A percentile compares a stretch with the other conserved stretches of the same genome.
phyloP scores from a whole-genome alignment of 192 early-diverging fungal species.

The Coemansia sp. region DNA sequence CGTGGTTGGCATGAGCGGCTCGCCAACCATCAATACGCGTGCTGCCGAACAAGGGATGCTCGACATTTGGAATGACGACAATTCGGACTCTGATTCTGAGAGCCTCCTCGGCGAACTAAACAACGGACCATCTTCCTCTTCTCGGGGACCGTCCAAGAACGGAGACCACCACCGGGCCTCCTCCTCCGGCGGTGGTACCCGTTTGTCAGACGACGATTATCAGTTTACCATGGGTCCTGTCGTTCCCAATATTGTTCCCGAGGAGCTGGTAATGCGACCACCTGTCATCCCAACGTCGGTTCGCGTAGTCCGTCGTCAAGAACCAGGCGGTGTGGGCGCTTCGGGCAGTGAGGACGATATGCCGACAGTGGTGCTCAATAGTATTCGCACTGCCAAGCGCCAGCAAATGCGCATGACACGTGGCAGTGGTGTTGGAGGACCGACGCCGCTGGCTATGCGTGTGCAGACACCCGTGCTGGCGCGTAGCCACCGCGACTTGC shows the following conservation, averaged over 20 bases:
- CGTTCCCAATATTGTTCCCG: constrained; percentile 40
- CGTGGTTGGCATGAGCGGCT: constrained; percentile 9
- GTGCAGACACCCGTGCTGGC: constrained; percentile 5
- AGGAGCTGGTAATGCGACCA: neutral
- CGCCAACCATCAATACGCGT: constrained; percentile 50
- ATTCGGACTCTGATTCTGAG: constrained; percentile 13
- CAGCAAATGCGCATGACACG: constrained; percentile 12
- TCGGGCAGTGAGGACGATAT: constrained; percentile 17
- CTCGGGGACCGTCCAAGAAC: too few relatives aligned
- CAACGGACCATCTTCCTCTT: too few relatives aligned
- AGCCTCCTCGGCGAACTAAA: constrained; percentile 12
- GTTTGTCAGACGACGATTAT: constrained; percentile 39
- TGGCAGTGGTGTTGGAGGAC: neutral
- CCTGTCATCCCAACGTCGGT: constrained; percentile 32
- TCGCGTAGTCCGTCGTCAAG: constrained; percentile 7
- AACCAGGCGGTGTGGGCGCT: neutral
- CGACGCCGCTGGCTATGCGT: constrained; percentile 36
- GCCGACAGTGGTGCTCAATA: constrained; percentile 40
- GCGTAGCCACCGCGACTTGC: neutral
- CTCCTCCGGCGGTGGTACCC: neutral
- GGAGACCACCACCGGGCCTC: neutral
- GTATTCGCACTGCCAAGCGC: constrained; percentile 21
- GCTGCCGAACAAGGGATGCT: constrained; percentile 50
- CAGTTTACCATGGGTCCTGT: constrained; percentile 58
- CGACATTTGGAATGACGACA: constrained; percentile 47